phyloP scores from a whole-genome alignment of 192 early-diverging fungal species.

The Coemansia sp. region DNA sequence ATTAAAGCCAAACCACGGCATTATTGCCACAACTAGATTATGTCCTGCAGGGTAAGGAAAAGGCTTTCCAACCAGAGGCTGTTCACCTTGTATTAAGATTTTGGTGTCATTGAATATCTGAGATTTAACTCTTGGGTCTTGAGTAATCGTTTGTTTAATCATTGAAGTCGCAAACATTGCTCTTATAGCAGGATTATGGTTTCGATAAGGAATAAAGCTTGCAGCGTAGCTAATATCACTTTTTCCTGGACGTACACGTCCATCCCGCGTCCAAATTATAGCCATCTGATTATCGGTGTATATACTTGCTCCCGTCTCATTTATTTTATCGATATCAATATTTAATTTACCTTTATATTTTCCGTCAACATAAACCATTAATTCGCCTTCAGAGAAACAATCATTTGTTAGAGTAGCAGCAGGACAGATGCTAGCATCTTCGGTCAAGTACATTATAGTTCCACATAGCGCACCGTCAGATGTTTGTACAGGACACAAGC shows the following conservation, averaged over 20 bases:
- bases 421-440: too few relatives aligned
- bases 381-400: too few relatives aligned
- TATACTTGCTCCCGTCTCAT: too few relatives aligned
- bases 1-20: constrained; percentile 28
- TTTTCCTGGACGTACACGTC: background rate
- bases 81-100: constrained; percentile 21
- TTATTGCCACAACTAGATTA: constrained; percentile 21
- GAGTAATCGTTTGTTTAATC: constrained; percentile 31
- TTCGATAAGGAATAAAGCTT: constrained; percentile 16
- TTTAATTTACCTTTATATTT: too few relatives aligned
- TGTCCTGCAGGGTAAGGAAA: constrained; percentile 24
- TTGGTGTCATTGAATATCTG: constrained; percentile 24
- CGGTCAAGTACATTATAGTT: too few relatives aligned
- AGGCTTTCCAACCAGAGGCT: constrained; percentile 14
- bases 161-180: constrained; percentile 24
- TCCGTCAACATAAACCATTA: too few relatives aligned
- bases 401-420: too few relatives aligned
- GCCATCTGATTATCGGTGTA: too few relatives aligned
- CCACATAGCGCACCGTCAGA: too few relatives aligned
- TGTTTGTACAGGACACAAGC: too few relatives aligned
- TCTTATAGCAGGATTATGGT: constrained; percentile 26
- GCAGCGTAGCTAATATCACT: constrained; percentile 14
- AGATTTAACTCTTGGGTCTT: constrained; percentile 18
- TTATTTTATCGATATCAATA: too few relatives aligned
- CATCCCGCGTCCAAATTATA: too few relatives aligned